phyloP scores from a whole-genome alignment of 2,329 filamentous ascomycete genomes.

The Purpureocillium lavendulum region DNA sequence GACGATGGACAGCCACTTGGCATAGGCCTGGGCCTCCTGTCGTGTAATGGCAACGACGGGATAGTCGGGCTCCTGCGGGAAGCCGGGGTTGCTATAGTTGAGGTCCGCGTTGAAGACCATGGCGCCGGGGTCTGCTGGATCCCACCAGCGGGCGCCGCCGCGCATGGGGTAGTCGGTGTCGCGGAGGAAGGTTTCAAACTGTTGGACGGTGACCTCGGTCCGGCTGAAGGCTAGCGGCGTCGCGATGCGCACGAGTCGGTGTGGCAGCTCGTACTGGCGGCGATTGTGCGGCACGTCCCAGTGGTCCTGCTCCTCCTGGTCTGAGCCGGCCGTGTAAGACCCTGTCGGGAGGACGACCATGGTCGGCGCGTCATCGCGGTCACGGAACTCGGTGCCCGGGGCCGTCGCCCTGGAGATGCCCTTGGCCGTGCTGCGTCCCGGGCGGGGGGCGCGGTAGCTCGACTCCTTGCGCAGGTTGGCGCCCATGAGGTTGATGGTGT shows the following conservation, averaged over 20 bases:
- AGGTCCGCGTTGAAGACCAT: conserved; percentile 8
- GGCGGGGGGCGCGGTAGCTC: neutral
- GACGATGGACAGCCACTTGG: conserved; percentile 6
- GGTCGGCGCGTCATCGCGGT: neutral
- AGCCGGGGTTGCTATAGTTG: conserved; percentile 6
- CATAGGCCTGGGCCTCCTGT: conserved; percentile 8
- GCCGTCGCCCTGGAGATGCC: neutral
- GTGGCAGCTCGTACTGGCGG: conserved; percentile 4
- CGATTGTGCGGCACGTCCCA: conserved; percentile 5
- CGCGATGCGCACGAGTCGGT: conserved; percentile 5
- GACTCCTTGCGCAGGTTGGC: conserved; percentile 2
- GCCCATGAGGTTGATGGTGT: conserved; percentile 3
- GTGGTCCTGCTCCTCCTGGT: conserved; percentile 3
- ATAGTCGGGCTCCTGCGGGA: conserved; percentile 5
- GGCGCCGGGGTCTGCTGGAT: neutral
- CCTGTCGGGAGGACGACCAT: conserved; percentile 9
- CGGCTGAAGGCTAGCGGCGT: conserved; percentile 6
- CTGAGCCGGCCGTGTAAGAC: conserved; percentile 5
- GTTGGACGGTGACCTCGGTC: conserved; percentile 5
- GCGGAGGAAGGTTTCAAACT: conserved; percentile 7
- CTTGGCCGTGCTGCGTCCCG: neutral
- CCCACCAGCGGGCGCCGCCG: conserved; percentile 9
- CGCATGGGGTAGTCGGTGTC: conserved; percentile 6
- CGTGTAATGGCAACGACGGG: conserved; percentile 8
- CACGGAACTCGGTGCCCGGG: conserved; percentile 6